Conservation (phyloP, 108 stramenopile species). For the Mediolabrus comicus region DNA sequence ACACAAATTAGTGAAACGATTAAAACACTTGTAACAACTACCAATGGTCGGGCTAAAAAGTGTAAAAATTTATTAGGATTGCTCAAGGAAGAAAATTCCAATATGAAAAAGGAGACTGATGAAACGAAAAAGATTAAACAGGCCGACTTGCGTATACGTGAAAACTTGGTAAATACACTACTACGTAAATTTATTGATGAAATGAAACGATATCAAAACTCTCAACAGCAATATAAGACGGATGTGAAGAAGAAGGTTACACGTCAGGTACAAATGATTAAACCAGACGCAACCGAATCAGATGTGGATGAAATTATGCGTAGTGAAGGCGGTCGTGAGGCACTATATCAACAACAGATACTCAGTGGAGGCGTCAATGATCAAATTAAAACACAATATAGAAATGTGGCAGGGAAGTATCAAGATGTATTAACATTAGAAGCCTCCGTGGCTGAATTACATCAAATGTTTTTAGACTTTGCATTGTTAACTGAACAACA, state of each 20-base stretch:
- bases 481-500: conserved; percentile 98
- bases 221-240: conserved; percentile 96
- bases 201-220: conserved; percentile 94
- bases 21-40: conserved; percentile 63
- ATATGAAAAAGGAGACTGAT: conserved; percentile 66
- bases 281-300: conserved; percentile 95
- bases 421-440: conserved; percentile 98
- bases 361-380: conserved; percentile 90
- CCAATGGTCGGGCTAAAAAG: conserved; percentile 80
- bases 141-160: conserved; percentile 76
- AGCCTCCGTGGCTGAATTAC: conserved; percentile 93
- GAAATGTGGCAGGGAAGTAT: conserved; percentile 95
- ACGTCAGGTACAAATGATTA: conserved; percentile 94
- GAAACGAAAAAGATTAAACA: conserved; percentile 51
- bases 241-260: conserved; percentile 94
- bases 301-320: conserved; percentile 95
- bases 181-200: conserved; percentile 98
- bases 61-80: conserved; percentile 77
- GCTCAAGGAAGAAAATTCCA: conserved; percentile 83
- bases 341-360: conserved; percentile 78
- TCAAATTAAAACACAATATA: conserved; percentile 84
- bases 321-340: conserved; percentile 86
- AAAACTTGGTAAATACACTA: conserved; percentile 93
- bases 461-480: conserved; percentile 99
- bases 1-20: conserved; percentile 63